Conservation (phyloP, 768 basidiomycete species). For the Amyloporia xantha region DNA sequence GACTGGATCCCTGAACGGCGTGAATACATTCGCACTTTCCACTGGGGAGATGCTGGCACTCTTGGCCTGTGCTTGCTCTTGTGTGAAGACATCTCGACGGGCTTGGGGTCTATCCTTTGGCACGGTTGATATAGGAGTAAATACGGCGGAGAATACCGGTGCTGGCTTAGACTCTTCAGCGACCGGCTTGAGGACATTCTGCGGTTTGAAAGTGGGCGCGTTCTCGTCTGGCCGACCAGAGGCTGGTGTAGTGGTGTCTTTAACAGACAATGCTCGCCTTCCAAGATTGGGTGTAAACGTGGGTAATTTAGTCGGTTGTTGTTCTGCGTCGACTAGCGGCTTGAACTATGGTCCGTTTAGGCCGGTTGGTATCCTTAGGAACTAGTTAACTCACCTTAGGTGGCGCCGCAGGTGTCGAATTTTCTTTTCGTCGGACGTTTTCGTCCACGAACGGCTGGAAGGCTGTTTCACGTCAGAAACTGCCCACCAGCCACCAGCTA, state of each 20-base stretch:
- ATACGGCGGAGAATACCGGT: constrained; percentile 63
- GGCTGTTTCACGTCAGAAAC: constrained; percentile 26
- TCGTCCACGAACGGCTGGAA: constrained; percentile 72
- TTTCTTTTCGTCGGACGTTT: constrained; percentile 38
- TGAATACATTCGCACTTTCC: constrained; percentile 19
- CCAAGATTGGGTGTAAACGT: constrained; percentile 25
- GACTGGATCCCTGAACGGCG: constrained; percentile 37
- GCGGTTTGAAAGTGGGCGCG: constrained; percentile 5
- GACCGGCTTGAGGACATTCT: constrained; percentile 8
- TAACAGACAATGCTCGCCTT: constrained; percentile 44
- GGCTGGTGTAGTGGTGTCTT: constrained; percentile 27
- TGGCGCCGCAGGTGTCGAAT: constrained; percentile 27
- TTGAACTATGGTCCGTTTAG: constrained; percentile 43
- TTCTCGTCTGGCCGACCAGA: constrained; percentile 15
- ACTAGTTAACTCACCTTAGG: constrained; percentile 32
- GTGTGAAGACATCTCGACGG: constrained; percentile 7
- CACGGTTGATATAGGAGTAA: constrained; percentile 37
- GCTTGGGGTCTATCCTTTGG: constrained; percentile 7
- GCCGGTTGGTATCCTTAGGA: not conserved
- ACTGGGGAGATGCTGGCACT: constrained; percentile 6
- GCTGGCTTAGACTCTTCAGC: constrained; percentile 17
- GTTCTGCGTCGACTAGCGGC: constrained; percentile 54
- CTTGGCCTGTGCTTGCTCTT: constrained; percentile 8
- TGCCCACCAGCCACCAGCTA: not conserved
- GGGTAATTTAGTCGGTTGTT: constrained; percentile 35